phyloP scores from a whole-genome alignment of 2,329 filamentous ascomycete genomes.

The Sporothrix sp. region DNA sequence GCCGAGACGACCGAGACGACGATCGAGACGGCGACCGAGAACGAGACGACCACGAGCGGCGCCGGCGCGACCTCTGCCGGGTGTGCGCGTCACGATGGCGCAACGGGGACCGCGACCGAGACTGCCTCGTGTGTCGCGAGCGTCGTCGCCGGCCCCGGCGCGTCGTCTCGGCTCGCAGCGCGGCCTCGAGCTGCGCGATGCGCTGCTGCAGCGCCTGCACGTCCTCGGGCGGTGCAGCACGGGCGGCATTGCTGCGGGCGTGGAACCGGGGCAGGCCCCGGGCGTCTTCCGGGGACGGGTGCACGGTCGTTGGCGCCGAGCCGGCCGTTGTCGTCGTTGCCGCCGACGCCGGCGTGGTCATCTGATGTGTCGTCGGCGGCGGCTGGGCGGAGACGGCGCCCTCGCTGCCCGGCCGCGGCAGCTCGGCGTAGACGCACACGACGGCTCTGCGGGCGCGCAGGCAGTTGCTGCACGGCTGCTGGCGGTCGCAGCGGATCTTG shows the following conservation, averaged over 20 bases:
- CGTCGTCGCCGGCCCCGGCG: too few relatives aligned
- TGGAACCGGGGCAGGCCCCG: neutral
- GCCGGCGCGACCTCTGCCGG: neutral
- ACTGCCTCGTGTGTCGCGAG: neutral
- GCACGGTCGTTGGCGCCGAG: neutral
- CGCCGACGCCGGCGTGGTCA: neutral
- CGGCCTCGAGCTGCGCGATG: constrained; percentile 9
- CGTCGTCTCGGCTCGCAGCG: neutral
- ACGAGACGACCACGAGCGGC: neutral
- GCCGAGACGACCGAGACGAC: neutral
- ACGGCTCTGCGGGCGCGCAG: constrained; percentile 21
- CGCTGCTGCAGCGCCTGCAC: neutral
- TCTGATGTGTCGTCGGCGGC: too few relatives aligned
- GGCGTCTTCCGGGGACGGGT: neutral
- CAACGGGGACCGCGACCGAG: too few relatives aligned
- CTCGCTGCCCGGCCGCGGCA: neutral
- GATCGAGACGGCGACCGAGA: neutral
- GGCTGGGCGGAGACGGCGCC: too few relatives aligned
- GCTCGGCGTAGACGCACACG: constrained; percentile 12
- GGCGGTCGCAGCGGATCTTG: constrained; percentile 34
- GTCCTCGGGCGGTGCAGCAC: neutral
- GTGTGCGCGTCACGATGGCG: too few relatives aligned
- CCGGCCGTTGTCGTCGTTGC: neutral
- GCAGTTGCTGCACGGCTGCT: constrained; percentile 33
- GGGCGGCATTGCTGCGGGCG: neutral